These are phyloP conservation scores for Puccinellia tenuiflora DNA, from an alignment of 176 grass and related monocot genomes.

Conservation along the genomic window DNA sequence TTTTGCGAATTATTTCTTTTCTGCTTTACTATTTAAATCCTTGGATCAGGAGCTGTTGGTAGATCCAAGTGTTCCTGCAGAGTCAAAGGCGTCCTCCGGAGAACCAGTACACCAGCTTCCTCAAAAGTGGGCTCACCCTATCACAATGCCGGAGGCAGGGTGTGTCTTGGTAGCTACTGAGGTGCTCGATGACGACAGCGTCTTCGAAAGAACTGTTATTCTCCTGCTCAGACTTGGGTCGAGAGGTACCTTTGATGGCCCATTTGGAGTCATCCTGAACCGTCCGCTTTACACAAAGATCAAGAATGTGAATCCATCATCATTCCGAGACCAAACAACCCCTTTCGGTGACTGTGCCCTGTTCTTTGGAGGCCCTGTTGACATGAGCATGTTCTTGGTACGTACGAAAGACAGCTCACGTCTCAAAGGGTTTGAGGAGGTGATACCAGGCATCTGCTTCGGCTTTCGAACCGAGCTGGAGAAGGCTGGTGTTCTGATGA, in stretches of 20 bases:
- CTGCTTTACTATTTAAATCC: not conserved
- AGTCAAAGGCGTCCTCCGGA: conserved; percentile 11
- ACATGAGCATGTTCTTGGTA: conserved; percentile 85
- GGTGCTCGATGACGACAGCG: conserved; percentile 61
- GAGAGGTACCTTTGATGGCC: conserved; percentile 44
- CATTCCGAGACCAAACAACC: conserved; percentile 50
- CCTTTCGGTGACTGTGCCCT: conserved; percentile 60
- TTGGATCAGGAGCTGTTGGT: conserved; percentile 47
- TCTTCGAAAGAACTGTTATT: conserved; percentile 72
- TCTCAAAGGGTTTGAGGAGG: conserved; percentile 67
- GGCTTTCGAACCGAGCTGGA: conserved; percentile 66
- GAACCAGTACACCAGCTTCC: conserved; percentile 33
- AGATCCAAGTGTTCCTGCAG: conserved; percentile 32
- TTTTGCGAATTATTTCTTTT: too few species aligned
- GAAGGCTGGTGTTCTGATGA: conserved; percentile 58
- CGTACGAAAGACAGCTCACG: conserved; percentile 40
- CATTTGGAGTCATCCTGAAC: conserved; percentile 79
- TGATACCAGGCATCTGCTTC: conserved; percentile 59
- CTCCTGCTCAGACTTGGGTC: conserved; percentile 73
- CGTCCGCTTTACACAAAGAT: conserved; percentile 74
- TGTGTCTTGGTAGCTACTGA: conserved; percentile 83
- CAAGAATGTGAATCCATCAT: conserved; percentile 66
- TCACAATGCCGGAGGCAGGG: conserved; percentile 73
- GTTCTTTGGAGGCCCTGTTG: conserved; percentile 78
- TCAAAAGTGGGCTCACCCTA: conserved; percentile 81